Evolutionary conservation across 352 stramenopile species (phyloP).

Genomic region (Phytophthora pinifolia): DNA sequence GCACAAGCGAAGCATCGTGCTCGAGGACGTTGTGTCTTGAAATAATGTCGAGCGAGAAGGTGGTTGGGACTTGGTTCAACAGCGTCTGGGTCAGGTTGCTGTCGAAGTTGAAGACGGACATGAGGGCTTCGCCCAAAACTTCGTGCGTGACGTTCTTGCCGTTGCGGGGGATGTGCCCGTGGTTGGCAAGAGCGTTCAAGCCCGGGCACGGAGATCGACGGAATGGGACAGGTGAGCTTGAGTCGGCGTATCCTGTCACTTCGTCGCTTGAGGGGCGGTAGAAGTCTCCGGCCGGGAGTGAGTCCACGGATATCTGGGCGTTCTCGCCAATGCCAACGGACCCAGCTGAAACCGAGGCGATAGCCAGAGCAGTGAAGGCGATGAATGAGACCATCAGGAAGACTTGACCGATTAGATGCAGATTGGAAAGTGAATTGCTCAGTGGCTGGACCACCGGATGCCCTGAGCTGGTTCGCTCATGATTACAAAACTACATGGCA

Average conservation of each 20-base stretch:
- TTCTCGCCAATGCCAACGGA: constrained; percentile 12
- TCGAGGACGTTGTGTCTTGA: constrained; percentile 45
- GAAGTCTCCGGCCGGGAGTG: constrained; percentile 27
- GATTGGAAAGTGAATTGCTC: constrained; percentile 14
- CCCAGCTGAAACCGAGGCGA: constrained; percentile 16
- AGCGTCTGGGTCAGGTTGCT: constrained; percentile 19
- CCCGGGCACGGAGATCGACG: constrained; percentile 41
- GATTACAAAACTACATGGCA: constrained; percentile 15
- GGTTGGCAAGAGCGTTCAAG: constrained; percentile 53
- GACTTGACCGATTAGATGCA: not conserved
- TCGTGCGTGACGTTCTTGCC: constrained; percentile 42
- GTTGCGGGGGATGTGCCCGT: constrained; percentile 47
- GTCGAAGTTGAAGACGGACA: constrained; percentile 34
- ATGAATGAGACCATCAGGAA: constrained; percentile 20
- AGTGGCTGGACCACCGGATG: constrained; percentile 15
- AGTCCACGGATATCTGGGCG: constrained; percentile 14
- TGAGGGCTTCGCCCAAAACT: constrained; percentile 20
- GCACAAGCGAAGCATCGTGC: constrained; percentile 45
- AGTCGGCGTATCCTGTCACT: constrained; percentile 28
- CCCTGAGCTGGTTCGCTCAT: not conserved
- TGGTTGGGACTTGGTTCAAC: constrained; percentile 21
- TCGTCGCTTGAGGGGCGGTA: constrained; percentile 32
- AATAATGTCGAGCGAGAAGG: constrained; percentile 33
- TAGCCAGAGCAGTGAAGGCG: constrained; percentile 6
- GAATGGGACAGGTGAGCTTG: constrained; percentile 27